Conservation (phyloP, 345 rosid genomes). For the Hibiscus syriacus region DNA sequence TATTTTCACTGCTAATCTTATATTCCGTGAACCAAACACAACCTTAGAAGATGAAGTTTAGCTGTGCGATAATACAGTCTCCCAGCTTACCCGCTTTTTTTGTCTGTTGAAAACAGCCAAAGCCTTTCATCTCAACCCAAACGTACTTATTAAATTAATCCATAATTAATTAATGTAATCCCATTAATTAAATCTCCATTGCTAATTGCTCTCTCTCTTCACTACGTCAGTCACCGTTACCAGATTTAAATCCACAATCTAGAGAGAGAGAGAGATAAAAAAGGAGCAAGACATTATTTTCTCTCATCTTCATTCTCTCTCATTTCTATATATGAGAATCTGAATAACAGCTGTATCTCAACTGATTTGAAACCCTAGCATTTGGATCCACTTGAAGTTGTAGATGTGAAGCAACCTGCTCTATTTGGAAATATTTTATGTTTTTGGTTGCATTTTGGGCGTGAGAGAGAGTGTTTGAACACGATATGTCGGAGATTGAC, state of each 20-base stretch:
- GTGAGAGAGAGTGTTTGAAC: conserved; percentile 22
- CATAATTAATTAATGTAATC: not conserved
- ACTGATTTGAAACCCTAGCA: conserved; percentile 17
- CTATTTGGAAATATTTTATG: not conserved
- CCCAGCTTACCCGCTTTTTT: not conserved
- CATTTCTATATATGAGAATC: not conserved
- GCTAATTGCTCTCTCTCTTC: not conserved
- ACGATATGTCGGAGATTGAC: conserved; percentile 41
- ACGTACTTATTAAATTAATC: not conserved
- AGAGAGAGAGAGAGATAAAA: conserved; percentile 8
- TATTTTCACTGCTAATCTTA: too few species aligned
- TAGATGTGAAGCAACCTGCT: conserved; percentile 1
- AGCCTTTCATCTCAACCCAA: not conserved
- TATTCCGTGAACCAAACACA: too few species aligned
- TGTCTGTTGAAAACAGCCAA: conserved; percentile 3
- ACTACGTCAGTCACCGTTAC: not conserved
- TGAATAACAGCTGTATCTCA: conserved; percentile 8
- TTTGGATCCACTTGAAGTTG: conserved; percentile 16
- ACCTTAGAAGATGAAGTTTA: not conserved
- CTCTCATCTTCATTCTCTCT: not conserved
- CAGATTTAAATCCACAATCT: conserved; percentile 10
- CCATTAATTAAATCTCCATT: not conserved
- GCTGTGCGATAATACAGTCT: not conserved
- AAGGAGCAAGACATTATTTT: not conserved
- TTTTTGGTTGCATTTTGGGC: not conserved